Evolutionary conservation across 257 asterid species (phyloP).

Genomic region (Linaria vulgaris): DNA sequence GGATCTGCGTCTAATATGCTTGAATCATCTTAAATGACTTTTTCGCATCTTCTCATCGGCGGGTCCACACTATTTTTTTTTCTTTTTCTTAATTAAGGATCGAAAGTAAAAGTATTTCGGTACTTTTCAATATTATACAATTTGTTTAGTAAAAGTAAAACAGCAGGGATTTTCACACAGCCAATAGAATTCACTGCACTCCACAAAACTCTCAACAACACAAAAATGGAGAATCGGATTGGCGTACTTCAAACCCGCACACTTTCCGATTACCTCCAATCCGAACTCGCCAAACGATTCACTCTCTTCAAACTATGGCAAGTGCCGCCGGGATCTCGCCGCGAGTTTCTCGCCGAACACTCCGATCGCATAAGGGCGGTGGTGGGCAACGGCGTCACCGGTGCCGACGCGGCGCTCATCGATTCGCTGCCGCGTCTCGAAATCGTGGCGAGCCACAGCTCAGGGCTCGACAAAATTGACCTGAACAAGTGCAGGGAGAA

Average conservation of each 20-base stretch:
- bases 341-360: conserved; percentile 34
- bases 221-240: conserved; percentile 10
- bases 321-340: conserved; percentile 36
- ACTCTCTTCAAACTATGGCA: conserved; percentile 53
- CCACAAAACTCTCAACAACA: no score
- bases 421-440: conserved; percentile 52
- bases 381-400: conserved; percentile 47
- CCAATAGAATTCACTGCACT: no score
- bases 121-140: no score
- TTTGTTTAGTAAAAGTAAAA: no score
- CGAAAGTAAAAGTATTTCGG: no score
- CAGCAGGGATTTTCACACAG: no score
- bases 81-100: no score
- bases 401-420: conserved; percentile 50
- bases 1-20: no score
- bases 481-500: conserved; percentile 48
- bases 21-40: no score
- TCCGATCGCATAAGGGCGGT: conserved; percentile 42
- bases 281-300: conserved; percentile 44
- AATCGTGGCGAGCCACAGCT: conserved; percentile 54
- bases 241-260: conserved; percentile 55
- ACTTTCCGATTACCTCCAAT: conserved; percentile 46
- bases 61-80: no score
- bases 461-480: conserved; percentile 63
- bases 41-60: no score